Evolutionary conservation across 2,329 filamentous ascomycete genomes (phyloP), one percentile per base, ranked within the genome.

Genomic region (Ophiostoma ulmi): DNA sequence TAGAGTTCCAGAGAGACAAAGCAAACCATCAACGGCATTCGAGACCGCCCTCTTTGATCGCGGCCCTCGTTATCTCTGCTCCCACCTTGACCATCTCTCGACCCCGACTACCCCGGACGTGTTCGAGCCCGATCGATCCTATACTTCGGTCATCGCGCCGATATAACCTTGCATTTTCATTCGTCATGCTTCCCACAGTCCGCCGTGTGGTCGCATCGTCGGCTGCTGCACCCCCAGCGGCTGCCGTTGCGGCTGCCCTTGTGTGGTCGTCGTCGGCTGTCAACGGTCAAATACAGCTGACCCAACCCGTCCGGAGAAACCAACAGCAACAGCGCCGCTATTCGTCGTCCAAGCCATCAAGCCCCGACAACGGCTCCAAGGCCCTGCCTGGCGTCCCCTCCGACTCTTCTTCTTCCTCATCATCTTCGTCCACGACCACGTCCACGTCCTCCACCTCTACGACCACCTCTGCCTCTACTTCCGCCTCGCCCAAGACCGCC

Each of bases 291-390:
- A 64, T 68, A n/a, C 74, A 79, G 80, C 75, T 76, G 78, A 73
- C 78, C 80, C 70, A 77, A 70, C 48, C 71, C 10, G 63, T 55
- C 5, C 26, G 48, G 63, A 61, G 39, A 48, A 67, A 70, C 61
- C 71, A 52, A 36, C 67, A 52, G 20, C 84, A 84, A 75, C 85
- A 86, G 79, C 81, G 85, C 75, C 81, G 86, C 74, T 87, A 82
- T 75, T 88, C 86, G 13, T 88, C 86, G 39, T 88, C 86, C 44
- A 88, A 88, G 77, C 85, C 86, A n/a, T 88, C 86, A 52, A 84
- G 84, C 75, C 83, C 86, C n/a, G 85, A 86, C 73, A 86, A 85
- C 75, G 86, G 84, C 11, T 79, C 85, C 38, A 85, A 81, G 75
- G 83, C 83, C 31, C 79, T 84, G n/a, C 77, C 85, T 8, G 80